Evolutionary conservation across 1,284 basidiomycete genomes (phyloP).

Genomic region (Ceratobasidium sp.): DNA sequence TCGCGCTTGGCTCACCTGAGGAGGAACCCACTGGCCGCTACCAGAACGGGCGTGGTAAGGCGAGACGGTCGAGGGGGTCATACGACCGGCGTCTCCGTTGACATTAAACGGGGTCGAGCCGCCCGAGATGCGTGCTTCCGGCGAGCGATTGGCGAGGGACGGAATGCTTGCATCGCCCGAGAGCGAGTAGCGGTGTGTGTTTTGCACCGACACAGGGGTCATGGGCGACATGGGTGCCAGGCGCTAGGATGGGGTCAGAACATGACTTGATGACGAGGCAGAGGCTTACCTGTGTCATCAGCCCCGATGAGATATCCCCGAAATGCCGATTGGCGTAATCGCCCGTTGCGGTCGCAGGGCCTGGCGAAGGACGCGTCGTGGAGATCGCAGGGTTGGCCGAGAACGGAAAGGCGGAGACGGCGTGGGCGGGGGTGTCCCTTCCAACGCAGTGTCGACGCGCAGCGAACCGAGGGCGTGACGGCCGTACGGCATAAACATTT

Average conservation of each 20-base stretch:
- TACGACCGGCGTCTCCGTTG: slow-evolving; percentile 13
- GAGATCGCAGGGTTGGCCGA: slow-evolving; percentile 36
- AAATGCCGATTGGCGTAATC: slow-evolving; percentile 36
- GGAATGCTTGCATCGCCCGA: slow-evolving; percentile 35
- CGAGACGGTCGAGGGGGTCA: slow-evolving; percentile 13
- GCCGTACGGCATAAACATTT: slow-evolving; percentile 32
- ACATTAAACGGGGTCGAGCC: slow-evolving; percentile 32
- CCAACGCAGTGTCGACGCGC: slow-evolving; percentile 29
- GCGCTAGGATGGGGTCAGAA: slow-evolving; percentile 5
- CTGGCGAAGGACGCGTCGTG: slow-evolving; percentile 37
- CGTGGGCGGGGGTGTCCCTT: slow-evolving; percentile 19
- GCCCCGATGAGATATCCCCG: slow-evolving; percentile 32
- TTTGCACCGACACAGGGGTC: slow-evolving; percentile 30
- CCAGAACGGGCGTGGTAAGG: slow-evolving; percentile 34
- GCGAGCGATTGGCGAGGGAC: slow-evolving; percentile 28
- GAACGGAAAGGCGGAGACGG: slow-evolving; percentile 35
- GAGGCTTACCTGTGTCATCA: slow-evolving; percentile 34
- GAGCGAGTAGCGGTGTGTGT: slow-evolving; percentile 33
- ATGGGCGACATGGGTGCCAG: slow-evolving; percentile 34
- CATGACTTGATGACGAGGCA: background rate
- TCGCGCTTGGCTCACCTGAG: slow-evolving; percentile 31
- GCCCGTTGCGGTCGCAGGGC: slow-evolving; percentile 33
- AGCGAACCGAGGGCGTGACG: slow-evolving; percentile 14
- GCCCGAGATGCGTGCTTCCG: slow-evolving; percentile 33
- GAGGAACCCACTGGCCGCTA: slow-evolving; percentile 35